A percentile compares a stretch with the other conserved stretches of the same genome.
Conservation (phyloP, 768 basidiomycete species). For the Leccinum olivaceopallidum region DNA sequence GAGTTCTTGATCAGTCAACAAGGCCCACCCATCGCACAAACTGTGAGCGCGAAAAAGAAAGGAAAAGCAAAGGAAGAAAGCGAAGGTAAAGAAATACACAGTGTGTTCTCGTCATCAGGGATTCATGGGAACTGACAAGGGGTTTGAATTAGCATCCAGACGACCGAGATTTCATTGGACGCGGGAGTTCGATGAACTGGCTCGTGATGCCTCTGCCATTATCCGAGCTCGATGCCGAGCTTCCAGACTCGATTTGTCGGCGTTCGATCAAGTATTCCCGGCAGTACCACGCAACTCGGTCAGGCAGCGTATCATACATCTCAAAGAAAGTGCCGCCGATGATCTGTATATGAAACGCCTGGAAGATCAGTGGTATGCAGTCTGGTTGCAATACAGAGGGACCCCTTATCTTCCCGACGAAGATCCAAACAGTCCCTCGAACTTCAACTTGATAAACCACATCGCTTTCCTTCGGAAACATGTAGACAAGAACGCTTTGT, state of each 20-base stretch:
- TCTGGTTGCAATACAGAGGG: constrained; percentile 75
- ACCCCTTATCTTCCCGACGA: constrained; percentile 69
- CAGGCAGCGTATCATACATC: constrained; percentile 62
- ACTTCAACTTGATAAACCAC: constrained; percentile 83
- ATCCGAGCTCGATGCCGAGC: constrained; percentile 75
- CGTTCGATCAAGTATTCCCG: constrained; percentile 79
- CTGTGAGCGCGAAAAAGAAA: constrained; percentile 37
- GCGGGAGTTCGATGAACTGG: constrained; percentile 84
- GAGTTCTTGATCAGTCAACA: constrained; percentile 52
- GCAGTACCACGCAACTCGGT: constrained; percentile 72
- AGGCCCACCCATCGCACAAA: constrained; percentile 41
- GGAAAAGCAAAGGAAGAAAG: constrained; percentile 28
- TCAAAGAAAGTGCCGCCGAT: constrained; percentile 62
- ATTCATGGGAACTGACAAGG: constrained; percentile 5
- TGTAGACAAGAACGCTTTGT: constrained; percentile 88
- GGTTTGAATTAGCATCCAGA: constrained; percentile 29
- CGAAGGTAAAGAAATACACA: constrained; percentile 29
- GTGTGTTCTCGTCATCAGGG: background rate
- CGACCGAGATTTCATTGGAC: constrained; percentile 83
- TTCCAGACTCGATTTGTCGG: constrained; percentile 66
- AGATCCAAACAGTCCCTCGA: constrained; percentile 60
- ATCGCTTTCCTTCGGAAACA: constrained; percentile 77
- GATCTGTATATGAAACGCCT: constrained; percentile 77
- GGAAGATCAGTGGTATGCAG: constrained; percentile 77
- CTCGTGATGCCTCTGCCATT: constrained; percentile 81